These are phyloP conservation scores for Coelomomyces lativittatus DNA, from an alignment of 371 early-diverging fungal genomes.

Conservation along the genomic window DNA sequence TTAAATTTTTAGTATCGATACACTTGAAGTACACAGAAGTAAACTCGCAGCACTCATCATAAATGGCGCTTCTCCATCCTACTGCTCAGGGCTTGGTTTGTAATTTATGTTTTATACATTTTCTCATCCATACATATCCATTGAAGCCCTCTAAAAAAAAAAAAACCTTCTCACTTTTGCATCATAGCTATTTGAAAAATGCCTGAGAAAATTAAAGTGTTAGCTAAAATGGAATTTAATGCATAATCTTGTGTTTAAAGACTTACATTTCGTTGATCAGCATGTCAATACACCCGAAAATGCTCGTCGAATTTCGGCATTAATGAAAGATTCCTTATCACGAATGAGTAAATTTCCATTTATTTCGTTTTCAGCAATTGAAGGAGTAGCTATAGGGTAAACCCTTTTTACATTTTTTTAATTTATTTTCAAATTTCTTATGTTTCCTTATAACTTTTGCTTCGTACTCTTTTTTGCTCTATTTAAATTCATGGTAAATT, in stretches of 20 bases:
- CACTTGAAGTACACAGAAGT: conserved; percentile 3
- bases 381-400: conserved; percentile 11
- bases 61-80: conserved; percentile 23
- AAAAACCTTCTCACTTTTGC: not conserved
- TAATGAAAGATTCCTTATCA: conserved; percentile 43
- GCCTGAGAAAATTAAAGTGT: no score
- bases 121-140: no score
- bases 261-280: conserved; percentile 26
- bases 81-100: conserved; percentile 49
- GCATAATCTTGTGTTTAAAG: conserved; percentile 5
- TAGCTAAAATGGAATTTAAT: not conserved
- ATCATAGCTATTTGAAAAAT: no score
- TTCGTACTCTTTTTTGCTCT: no score
- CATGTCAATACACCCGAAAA: conserved; percentile 17
- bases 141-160: no score
- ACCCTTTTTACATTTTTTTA: not conserved
- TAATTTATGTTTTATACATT: no score
- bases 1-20: conserved; percentile 2
- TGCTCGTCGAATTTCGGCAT: conserved; percentile 21
- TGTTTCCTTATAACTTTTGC: no score
- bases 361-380: conserved; percentile 42
- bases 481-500: no score
- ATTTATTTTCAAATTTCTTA: no score
- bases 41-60: conserved; percentile 28
- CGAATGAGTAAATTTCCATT: conserved; percentile 35